Percentiles rank a stretch among this genome's conserved stretches.
Conservation (phyloP, 2,329 filamentous ascomycete genomes). For the Cladosporium sp. region DNA sequence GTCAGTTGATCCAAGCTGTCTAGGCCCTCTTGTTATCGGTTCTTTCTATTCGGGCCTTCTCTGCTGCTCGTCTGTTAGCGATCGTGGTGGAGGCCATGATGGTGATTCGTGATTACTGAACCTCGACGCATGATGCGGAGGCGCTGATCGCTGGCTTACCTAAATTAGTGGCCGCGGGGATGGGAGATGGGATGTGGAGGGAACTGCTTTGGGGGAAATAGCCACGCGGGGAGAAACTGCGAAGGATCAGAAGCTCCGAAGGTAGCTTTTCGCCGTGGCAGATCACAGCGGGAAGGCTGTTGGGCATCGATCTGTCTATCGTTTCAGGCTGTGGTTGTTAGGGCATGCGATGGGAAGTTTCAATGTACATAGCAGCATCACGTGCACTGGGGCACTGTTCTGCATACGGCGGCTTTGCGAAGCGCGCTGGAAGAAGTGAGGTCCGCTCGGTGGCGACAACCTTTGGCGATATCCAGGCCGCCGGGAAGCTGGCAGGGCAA, state of each 20-base stretch:
- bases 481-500: neutral
- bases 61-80: neutral
- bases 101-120: neutral
- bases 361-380: too few species aligned
- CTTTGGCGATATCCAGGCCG: neutral
- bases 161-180: neutral
- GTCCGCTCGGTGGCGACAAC: neutral
- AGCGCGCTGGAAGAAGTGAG: neutral
- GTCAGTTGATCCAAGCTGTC: constrained; percentile 1
- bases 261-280: neutral
- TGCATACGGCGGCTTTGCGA: neutral
- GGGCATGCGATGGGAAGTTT: neutral
- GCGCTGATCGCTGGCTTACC: neutral
- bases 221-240: neutral
- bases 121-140: neutral
- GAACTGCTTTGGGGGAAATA: neutral
- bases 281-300: neutral
- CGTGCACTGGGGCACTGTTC: neutral
- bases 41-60: constrained; percentile 5
- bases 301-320: neutral
- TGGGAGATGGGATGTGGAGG: neutral
- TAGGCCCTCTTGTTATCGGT: neutral
- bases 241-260: too few species aligned
- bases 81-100: neutral
- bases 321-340: neutral